phyloP scores from a whole-genome alignment of 2,329 filamentous ascomycete species.

The Paraphoma chrysanthemicola region DNA sequence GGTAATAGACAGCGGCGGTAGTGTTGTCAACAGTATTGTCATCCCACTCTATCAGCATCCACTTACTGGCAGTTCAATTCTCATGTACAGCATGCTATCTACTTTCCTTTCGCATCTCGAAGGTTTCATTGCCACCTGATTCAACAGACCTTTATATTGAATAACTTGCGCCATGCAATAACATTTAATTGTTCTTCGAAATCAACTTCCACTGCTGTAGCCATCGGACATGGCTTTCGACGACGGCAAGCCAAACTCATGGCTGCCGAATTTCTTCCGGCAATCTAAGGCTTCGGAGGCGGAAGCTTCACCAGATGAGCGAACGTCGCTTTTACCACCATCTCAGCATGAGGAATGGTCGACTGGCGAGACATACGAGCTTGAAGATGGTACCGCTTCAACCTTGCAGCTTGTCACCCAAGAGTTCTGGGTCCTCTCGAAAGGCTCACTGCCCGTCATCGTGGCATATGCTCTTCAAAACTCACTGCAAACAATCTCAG shows the following conservation, averaged over 20 bases:
- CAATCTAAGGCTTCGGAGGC: conserved; percentile 23
- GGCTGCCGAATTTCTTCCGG: conserved; percentile 38
- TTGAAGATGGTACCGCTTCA: conserved; percentile 44
- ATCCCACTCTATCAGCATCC: conserved; percentile 29
- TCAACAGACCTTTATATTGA: not conserved
- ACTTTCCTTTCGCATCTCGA: conserved; percentile 8
- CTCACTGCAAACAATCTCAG: conserved; percentile 81
- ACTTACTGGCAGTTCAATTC: conserved; percentile 8
- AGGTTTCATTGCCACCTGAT: conserved; percentile 4
- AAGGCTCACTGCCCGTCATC: conserved; percentile 77
- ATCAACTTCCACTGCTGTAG: not conserved
- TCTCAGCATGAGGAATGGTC: conserved; percentile 45
- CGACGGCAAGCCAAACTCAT: conserved; percentile 27
- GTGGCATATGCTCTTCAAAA: conserved; percentile 87
- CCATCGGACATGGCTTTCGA: conserved; percentile 30
- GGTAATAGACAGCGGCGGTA: conserved; percentile 21
- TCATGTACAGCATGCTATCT: conserved; percentile 18
- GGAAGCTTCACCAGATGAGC: conserved; percentile 48
- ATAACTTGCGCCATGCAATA: not conserved
- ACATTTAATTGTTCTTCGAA: not conserved
- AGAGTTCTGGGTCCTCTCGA: conserved; percentile 73
- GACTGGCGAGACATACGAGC: conserved; percentile 46
- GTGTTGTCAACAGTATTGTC: conserved; percentile 30
- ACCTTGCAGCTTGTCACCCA: conserved; percentile 50
- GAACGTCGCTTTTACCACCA: conserved; percentile 52